Base-by-base conservation (phyloP, 192 early-diverging fungal genomes). In the Podila epigama region DNA sequence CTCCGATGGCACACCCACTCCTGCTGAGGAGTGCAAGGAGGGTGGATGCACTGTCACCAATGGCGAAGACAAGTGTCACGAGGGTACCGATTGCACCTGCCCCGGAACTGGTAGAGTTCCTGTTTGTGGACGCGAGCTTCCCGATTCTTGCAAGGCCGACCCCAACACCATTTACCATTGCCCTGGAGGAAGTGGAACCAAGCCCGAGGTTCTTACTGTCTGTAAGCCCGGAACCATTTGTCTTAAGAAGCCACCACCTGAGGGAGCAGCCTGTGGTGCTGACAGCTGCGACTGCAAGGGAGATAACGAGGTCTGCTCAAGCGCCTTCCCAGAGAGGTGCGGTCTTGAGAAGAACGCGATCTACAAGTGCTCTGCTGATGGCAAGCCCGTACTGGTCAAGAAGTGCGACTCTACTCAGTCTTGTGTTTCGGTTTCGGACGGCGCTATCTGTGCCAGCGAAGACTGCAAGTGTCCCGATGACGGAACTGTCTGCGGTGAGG, bases 391-490 rank as follows among this genome's bases (percentile, higher is more conserved):
- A 22, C 25, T 29, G 40, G 58, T 60, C 60, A 33, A 51, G 60
- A 62, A 36, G 3, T 60, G 58, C 13, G 20, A 7, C 5, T 22
- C 8, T 40, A 40, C 37, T 2, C 12, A 60, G 28, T 7, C 18
- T n/a, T 60, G 58, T 33, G 0, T 60, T 18, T 15, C 36, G 3
- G 5, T 60, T 4, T 35, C 20, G 0, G 58, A 60, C 18, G 58
- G 37, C 2, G 20, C 58, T 11, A 20, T 31, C 18, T 60, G 58
- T 18, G 28, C 40, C 4, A 6, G 22, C 4, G 36, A 13, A 4
- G 58, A 60, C 58, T 60, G 58, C 58, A 60, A 60, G 40, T 60
- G 58, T 33, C 22, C 35, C 37, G 25, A 15, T 8, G 40, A 60
- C 16, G 58, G 58, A 22, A 8, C 25, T 4, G 37, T 60, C 16